These are phyloP conservation scores for Trypanosoma rangeli DNA, from an alignment of 208 protist species.

Conservation along the genomic window DNA sequence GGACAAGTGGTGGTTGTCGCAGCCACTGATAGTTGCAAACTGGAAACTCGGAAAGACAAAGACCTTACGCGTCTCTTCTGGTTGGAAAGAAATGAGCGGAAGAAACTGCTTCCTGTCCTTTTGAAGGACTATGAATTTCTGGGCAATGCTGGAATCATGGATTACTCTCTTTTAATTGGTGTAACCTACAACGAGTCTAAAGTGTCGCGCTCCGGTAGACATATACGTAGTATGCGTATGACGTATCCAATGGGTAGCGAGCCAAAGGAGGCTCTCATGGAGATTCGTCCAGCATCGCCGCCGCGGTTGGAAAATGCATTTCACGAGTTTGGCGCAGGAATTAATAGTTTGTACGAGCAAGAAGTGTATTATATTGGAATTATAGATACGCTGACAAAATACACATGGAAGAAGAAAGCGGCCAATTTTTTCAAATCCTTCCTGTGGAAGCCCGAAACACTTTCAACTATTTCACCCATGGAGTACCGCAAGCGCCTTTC, in stretches of 20 bases:
- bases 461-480: constrained; percentile 79
- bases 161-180: constrained; percentile 88
- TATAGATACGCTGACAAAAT: constrained; percentile 85
- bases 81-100: constrained; percentile 42
- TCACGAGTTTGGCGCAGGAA: constrained; percentile 45
- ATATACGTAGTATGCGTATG: constrained; percentile 53
- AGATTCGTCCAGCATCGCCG: constrained; percentile 18
- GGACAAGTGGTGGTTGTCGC: constrained; percentile 26
- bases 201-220: constrained; percentile 37
- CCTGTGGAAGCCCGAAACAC: constrained; percentile 64
- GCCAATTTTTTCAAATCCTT: constrained; percentile 90
- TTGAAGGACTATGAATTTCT: constrained; percentile 69
- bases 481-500: constrained; percentile 61
- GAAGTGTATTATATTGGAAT: constrained; percentile 89
- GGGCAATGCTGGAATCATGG: constrained; percentile 57
- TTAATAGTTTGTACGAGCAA: constrained; percentile 65
- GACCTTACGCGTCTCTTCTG: constrained; percentile 82
- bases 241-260: constrained; percentile 21
- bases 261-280: constrained; percentile 1
- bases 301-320: neutral
- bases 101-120: constrained; percentile 53
- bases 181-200: constrained; percentile 73
- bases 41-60: constrained; percentile 79
- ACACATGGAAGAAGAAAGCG: constrained; percentile 79
- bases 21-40: constrained; percentile 38